Conservation (phyloP, 163 green algal species). For the Chlorella variabilis region DNA sequence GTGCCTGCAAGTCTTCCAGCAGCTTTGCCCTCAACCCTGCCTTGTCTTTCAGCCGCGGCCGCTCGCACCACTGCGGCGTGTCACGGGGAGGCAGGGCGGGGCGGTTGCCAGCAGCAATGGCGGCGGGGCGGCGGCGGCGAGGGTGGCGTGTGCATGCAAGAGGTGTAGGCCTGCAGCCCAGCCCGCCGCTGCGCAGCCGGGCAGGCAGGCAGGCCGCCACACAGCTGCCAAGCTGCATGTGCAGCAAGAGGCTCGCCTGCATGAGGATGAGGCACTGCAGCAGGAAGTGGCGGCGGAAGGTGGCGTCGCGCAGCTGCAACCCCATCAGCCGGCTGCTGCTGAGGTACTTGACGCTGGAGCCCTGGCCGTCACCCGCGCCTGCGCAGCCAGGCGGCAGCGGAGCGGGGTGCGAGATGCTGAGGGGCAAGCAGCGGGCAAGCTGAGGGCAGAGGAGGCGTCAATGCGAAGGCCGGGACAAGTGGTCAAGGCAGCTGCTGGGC, state of each 20-base stretch:
- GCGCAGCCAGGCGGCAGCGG: background rate
- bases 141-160: no score
- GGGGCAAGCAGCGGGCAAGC: no score
- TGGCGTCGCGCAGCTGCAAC: conserved; percentile 80
- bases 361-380: conserved; percentile 28
- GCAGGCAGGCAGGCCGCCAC: background rate
- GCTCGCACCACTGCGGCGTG: conserved; percentile 29
- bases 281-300: conserved; percentile 77
- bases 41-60: conserved; percentile 27
- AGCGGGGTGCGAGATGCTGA: background rate
- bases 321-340: conserved; percentile 75
- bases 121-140: conserved; percentile 25
- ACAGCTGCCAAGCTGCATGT: background rate
- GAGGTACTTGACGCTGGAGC: conserved; percentile 74
- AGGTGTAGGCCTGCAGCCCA: conserved; percentile 7
- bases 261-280: conserved; percentile 58
- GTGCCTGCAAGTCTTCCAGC: conserved; percentile 48
- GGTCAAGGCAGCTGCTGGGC: no score
- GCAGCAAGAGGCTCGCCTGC: conserved; percentile 43
- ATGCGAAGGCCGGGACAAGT: no score
- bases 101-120: conserved; percentile 1
- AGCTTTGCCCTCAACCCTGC: conserved; percentile 17
- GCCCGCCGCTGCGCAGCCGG: background rate
- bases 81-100: background rate
- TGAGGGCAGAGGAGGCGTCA: no score